Percentiles rank a stretch among this genome's conserved stretches.
Conservation (phyloP, 768 basidiomycete species). For the Podaxis pistillaris region DNA sequence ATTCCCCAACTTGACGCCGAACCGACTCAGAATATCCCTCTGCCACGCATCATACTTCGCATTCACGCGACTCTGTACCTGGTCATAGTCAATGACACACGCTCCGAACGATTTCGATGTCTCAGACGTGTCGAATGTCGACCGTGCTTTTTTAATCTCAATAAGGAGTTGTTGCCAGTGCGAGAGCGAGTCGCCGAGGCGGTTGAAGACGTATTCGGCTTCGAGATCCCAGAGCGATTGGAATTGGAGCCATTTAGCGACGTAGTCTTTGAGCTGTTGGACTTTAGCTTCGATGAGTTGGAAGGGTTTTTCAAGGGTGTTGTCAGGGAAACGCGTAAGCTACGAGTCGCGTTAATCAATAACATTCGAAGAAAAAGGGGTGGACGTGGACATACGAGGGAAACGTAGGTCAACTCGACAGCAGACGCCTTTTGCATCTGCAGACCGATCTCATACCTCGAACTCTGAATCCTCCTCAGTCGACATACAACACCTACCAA, state of each 20-base stretch:
- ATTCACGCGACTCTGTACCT: slow-evolving; percentile 95
- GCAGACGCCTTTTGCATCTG: slow-evolving; percentile 74
- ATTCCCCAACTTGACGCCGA: slow-evolving; percentile 89
- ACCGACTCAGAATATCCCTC: slow-evolving; percentile 87
- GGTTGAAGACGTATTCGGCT: slow-evolving; percentile 93
- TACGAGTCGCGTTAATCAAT: slow-evolving; percentile 26
- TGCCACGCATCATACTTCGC: slow-evolving; percentile 99
- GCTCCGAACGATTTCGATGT: slow-evolving; percentile 91
- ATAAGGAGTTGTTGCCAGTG: slow-evolving; percentile 95
- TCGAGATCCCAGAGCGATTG: slow-evolving; percentile 99
- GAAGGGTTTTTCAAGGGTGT: slow-evolving; percentile 79
- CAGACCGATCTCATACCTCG: slow-evolving; percentile 94
- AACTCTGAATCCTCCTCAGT: slow-evolving; percentile 85
- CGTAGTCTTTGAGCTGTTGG: slow-evolving; percentile 84
- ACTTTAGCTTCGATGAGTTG: slow-evolving; percentile 85
- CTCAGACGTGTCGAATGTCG: slow-evolving; percentile 96
- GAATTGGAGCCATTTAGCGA: slow-evolving; percentile 98
- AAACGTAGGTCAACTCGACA: slow-evolving; percentile 78
- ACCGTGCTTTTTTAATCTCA: slow-evolving; percentile 94
- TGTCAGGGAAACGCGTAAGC: slow-evolving; percentile 74
- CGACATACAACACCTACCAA: slow-evolving; percentile 79
- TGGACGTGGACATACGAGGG: slow-evolving; percentile 53
- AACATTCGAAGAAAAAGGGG: not conserved
- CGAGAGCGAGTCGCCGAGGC: slow-evolving; percentile 89
- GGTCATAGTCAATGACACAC: slow-evolving; percentile 95